Percentiles rank a stretch among this genome's conserved stretches.
Conservation (phyloP, 2,329 filamentous ascomycete species). For the Acrodontium crateriforme region DNA sequence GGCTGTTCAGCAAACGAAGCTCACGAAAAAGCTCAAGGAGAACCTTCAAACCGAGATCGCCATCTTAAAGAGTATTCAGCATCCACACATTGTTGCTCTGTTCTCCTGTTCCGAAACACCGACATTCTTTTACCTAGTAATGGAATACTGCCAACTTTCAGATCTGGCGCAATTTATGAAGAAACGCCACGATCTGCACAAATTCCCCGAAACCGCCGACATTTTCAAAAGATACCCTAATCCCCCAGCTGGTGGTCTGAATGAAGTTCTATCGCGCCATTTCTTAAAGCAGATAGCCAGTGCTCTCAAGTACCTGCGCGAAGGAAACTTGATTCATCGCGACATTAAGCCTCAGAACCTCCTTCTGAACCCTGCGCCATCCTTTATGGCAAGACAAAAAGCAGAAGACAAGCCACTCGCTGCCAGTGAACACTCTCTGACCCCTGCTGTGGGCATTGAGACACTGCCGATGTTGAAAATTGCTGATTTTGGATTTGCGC, state of each 20-base stretch:
- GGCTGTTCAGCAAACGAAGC: conserved; percentile 76
- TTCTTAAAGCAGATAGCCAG: conserved; percentile 92
- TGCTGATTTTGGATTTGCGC: conserved; percentile 96
- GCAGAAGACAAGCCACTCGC: conserved; percentile 57
- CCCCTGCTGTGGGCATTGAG: conserved; percentile 64
- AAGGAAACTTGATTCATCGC: conserved; percentile 80
- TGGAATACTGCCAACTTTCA: conserved; percentile 96
- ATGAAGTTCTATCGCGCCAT: conserved; percentile 92
- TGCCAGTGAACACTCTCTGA: conserved; percentile 65
- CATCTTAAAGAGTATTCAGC: conserved; percentile 83
- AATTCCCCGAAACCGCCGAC: conserved; percentile 69
- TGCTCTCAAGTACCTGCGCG: conserved; percentile 75
- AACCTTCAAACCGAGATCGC: conserved; percentile 92
- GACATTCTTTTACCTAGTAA: conserved; percentile 86
- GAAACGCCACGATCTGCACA: conserved; percentile 68
- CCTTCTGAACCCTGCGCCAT: conserved; percentile 67
- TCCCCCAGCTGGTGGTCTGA: conserved; percentile 65
- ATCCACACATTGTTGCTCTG: conserved; percentile 92
- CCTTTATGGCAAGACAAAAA: conserved; percentile 50
- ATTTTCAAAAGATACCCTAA: conserved; percentile 92
- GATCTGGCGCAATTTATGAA: conserved; percentile 94
- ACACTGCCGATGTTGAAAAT: conserved; percentile 94
- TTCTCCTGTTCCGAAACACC: conserved; percentile 84
- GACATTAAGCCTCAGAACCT: conserved; percentile 97
- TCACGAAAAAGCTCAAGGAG: conserved; percentile 92